phyloP scores from a whole-genome alignment of 495 filamentous ascomycete genomes.

The Sordaria brevicollis region DNA sequence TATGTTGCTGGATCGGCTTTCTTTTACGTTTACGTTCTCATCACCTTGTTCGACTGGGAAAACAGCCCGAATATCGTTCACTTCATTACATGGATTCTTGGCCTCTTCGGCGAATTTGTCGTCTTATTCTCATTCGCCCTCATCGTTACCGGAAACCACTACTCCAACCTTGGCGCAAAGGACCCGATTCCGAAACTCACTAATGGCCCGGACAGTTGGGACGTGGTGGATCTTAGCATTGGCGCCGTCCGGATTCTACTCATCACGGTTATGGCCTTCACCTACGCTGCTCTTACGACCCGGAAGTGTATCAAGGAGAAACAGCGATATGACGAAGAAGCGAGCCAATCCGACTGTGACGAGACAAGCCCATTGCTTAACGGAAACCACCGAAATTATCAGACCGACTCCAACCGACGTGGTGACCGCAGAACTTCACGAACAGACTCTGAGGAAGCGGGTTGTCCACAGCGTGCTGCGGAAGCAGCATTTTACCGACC shows the following conservation, averaged over 20 bases:
- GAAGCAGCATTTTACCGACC: conserved; percentile 44
- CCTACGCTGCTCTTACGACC: conserved; percentile 21
- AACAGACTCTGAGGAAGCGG: conserved; percentile 16
- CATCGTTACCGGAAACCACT: conserved; percentile 49
- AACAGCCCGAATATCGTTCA: conserved; percentile 65
- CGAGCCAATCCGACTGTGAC: conserved; percentile 32
- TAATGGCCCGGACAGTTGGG: conserved; percentile 32
- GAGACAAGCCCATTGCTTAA: conserved; percentile 42
- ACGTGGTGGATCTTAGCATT: conserved; percentile 38
- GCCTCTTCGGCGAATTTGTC: conserved; percentile 53
- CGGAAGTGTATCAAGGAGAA: conserved; percentile 22
- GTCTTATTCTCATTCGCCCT: conserved; percentile 55
- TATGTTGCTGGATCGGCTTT: conserved; percentile 63
- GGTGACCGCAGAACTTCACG: background rate
- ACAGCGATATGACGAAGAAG: conserved; percentile 30
- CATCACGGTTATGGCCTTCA: conserved; percentile 29
- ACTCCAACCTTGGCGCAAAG: conserved; percentile 25
- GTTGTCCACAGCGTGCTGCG: conserved; percentile 29
- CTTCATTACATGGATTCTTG: conserved; percentile 62
- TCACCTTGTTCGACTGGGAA: conserved; percentile 70
- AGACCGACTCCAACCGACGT: conserved; percentile 19
- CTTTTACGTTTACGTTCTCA: conserved; percentile 50
- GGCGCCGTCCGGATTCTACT: conserved; percentile 32
- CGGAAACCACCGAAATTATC: conserved; percentile 21
- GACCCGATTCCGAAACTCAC: conserved; percentile 10